Percentiles rank a stretch among this genome's conserved stretches.
These are phyloP conservation scores for Parasarocladium wereldwijsianum DNA, from an alignment of 2,329 filamentous ascomycete species.

Conservation along the genomic window DNA sequence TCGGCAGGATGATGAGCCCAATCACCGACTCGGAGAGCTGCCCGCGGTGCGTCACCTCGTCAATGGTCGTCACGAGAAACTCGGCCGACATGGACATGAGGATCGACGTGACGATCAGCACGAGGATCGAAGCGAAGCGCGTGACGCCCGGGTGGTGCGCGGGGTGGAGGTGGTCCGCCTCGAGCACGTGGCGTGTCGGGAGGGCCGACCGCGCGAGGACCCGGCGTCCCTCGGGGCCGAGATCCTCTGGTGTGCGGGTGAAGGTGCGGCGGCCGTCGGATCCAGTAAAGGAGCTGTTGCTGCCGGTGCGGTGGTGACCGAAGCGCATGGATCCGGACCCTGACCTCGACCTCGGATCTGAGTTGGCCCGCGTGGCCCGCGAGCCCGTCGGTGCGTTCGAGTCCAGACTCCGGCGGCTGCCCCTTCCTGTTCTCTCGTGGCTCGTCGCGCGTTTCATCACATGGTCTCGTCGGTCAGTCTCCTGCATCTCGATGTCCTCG, in stretches of 20 bases:
- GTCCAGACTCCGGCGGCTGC: neutral
- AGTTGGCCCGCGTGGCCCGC: neutral
- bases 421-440: conserved; percentile 1
- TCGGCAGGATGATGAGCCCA: conserved; percentile 41
- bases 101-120: conserved; percentile 37
- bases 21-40: conserved; percentile 40
- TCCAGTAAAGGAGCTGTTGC: conserved; percentile 4
- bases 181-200: conserved; percentile 9
- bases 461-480: conserved; percentile 2
- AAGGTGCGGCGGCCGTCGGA: conserved; percentile 1
- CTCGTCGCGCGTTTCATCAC: conserved; percentile 3
- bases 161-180: conserved; percentile 4
- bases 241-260: conserved; percentile 1
- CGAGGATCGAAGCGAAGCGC: conserved; percentile 26
- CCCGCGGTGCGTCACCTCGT: conserved; percentile 32
- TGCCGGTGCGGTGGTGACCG: conserved; percentile 1
- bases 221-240: conserved; percentile 1
- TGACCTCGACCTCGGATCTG: conserved; percentile 1
- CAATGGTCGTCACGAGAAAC: conserved; percentile 44
- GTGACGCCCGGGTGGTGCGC: conserved; percentile 7
- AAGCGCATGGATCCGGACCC: conserved; percentile 2
- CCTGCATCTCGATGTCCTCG: conserved; percentile 5
- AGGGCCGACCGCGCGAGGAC: conserved; percentile 8
- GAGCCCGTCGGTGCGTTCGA: conserved; percentile 4
- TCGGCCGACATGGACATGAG: conserved; percentile 46